These are phyloP conservation scores for Phragmites australis DNA, from an alignment of 176 grass and related monocot species.

Conservation along the genomic window DNA sequence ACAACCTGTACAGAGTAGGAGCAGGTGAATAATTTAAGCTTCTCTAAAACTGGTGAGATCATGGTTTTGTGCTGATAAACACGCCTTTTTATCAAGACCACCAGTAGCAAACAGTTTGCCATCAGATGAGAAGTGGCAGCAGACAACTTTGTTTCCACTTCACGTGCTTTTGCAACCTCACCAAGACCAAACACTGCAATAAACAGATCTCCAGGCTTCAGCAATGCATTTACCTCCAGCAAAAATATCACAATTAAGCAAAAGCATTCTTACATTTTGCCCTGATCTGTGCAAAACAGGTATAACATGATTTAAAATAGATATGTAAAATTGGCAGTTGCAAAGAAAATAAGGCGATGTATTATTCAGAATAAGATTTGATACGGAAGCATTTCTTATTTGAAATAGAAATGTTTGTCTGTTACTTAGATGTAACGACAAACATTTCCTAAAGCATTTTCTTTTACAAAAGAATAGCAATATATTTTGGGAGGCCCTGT, in stretches of 20 bases:
- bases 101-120: slow-evolving; percentile 98
- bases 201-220: slow-evolving; percentile 34
- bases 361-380: slow-evolving; percentile 17
- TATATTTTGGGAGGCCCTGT: too few relatives aligned
- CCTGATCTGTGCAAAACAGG: slow-evolving; percentile 16
- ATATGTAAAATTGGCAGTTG: background rate
- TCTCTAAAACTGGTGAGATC: background rate
- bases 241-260: slow-evolving; percentile 12
- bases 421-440: too few relatives aligned
- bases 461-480: too few relatives aligned
- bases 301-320: slow-evolving; percentile 6
- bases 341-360: background rate
- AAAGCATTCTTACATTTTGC: background rate
- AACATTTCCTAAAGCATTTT: too few relatives aligned
- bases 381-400: slow-evolving; percentile 12
- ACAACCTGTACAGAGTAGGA: slow-evolving; percentile 56
- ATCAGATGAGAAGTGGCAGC: slow-evolving; percentile 94
- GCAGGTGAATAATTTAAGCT: slow-evolving; percentile 10
- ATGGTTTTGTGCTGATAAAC: background rate
- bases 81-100: slow-evolving; percentile 98
- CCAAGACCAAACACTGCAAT: slow-evolving; percentile 71
- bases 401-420: too few relatives aligned
- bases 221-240: background rate
- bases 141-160: slow-evolving; percentile 77
- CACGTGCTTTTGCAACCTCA: slow-evolving; percentile 63